phyloP scores from a whole-genome alignment of 495 filamentous ascomycete genomes.

The Podospora pseudocomata region DNA sequence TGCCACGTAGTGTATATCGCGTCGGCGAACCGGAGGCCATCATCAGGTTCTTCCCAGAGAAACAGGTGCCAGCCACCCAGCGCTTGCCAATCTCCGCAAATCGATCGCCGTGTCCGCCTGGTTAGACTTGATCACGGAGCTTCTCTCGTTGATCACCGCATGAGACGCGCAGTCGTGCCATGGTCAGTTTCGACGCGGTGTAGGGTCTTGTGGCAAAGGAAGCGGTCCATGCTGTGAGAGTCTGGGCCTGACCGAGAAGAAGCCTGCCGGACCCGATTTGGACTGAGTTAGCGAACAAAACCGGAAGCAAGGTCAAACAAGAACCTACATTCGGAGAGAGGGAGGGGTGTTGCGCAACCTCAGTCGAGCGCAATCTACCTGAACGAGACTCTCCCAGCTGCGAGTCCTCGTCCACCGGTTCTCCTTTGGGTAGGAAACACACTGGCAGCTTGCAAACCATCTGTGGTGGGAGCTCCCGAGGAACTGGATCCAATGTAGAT shows the following conservation, averaged over 20 bases:
- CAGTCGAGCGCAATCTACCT: slow-evolving; percentile 17
- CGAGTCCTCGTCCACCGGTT: background rate
- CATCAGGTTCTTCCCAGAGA: background rate
- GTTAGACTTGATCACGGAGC: slow-evolving; percentile 6
- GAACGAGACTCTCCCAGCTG: slow-evolving; percentile 9
- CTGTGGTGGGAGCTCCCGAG: slow-evolving; percentile 31
- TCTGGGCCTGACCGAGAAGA: slow-evolving; percentile 22
- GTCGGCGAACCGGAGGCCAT: background rate
- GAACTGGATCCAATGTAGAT: slow-evolving; percentile 27
- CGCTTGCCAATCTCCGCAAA: background rate
- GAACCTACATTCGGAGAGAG: slow-evolving; percentile 22
- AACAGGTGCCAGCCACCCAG: slow-evolving; percentile 3
- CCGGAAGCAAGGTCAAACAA: slow-evolving; percentile 24
- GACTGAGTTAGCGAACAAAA: slow-evolving; percentile 35
- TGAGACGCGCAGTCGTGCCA: slow-evolving; percentile 19
- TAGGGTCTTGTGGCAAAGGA: slow-evolving; percentile 17
- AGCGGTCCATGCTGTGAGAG: slow-evolving; percentile 23
- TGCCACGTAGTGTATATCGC: slow-evolving; percentile 11
- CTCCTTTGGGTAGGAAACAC: background rate
- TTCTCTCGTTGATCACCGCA: slow-evolving; percentile 19
- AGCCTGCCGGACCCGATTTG: slow-evolving; percentile 24
- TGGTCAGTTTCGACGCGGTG: slow-evolving; percentile 19
- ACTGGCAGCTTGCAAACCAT: background rate
- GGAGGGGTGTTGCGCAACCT: slow-evolving; percentile 28
- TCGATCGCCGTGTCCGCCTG: background rate